A percentile compares a stretch with the other conserved stretches of the same genome.
Conservation (phyloP, 495 filamentous ascomycete species). For the Terfezia claveryi region DNA sequence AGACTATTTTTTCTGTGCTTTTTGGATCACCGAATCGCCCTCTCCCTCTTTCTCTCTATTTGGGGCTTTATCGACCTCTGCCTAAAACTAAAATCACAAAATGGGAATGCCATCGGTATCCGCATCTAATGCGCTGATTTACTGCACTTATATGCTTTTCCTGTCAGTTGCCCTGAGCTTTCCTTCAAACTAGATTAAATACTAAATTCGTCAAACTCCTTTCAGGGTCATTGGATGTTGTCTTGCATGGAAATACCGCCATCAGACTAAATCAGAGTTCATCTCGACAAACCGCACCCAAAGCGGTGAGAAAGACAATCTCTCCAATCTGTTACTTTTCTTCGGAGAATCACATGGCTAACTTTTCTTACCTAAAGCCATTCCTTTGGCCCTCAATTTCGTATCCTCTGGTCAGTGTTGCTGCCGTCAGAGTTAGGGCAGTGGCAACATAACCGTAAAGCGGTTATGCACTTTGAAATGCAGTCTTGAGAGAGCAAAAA, state of each 20-base stretch:
- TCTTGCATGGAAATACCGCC: too few species aligned
- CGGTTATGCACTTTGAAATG: slow-evolving; percentile 15
- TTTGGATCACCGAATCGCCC: too few species aligned
- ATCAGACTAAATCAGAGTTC: too few species aligned
- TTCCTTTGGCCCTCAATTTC: too few species aligned
- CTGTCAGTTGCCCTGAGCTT: slow-evolving; percentile 29
- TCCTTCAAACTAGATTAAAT: not conserved
- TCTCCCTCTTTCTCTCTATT: too few species aligned
- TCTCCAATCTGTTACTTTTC: too few species aligned
- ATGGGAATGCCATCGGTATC: slow-evolving; percentile 46
- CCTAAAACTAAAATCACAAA: too few species aligned
- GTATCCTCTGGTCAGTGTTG: slow-evolving; percentile 23
- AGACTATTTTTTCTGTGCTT: too few species aligned
- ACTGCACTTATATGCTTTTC: slow-evolving; percentile 48
- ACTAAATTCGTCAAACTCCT: not conserved
- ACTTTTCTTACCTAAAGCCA: slow-evolving; percentile 6
- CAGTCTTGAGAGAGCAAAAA: slow-evolving; percentile 1
- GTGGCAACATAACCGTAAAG: slow-evolving; percentile 27
- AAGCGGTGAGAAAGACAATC: slow-evolving; percentile 12
- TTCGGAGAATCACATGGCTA: slow-evolving; percentile 17
- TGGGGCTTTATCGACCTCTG: too few species aligned
- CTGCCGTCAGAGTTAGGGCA: slow-evolving; percentile 13
- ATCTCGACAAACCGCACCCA: not conserved
- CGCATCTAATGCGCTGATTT: slow-evolving; percentile 56
- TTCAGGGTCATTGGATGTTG: too few species aligned